Evolutionary conservation across 768 basidiomycete species (phyloP), one percentile per base, ranked within the genome.

Genomic region (Mycena sanguinolenta): DNA sequence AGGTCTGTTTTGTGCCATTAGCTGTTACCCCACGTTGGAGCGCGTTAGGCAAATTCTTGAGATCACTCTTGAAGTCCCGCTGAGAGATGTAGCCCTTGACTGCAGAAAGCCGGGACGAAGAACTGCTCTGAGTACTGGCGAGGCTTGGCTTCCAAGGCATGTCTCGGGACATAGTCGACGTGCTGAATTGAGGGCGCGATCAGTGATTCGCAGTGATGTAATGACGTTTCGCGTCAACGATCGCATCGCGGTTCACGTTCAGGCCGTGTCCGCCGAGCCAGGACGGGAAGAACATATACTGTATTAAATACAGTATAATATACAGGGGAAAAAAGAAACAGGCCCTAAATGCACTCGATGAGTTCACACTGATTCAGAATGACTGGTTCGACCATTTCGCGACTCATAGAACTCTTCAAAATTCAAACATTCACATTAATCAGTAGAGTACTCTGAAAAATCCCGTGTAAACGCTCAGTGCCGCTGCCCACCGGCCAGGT

Each of bases 21-120:
- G 14, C 70, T 46, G 32, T 77, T 72, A 61, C 73, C 65, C 23
- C 71, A 70, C 61, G 81, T 77, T 44, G 38, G 70, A 64, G 21
- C 69, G n/a, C 72, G 58, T 27, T 72, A 32, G 39, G 73, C 36
- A 80, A 68, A 63, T 77, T 73, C 52, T 78, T 73, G 5, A 53
- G 30, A 30, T 58, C 49, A 50, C 23, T 58, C 55, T 58, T 58
- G 68, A 81, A 73, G 53, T 89, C 87, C 58, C 81, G 84, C 57
- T 83, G 82, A 1, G 83, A 76, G 28, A 91, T 74, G 70, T 90
- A 90, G 12, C 85, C 84, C 76, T 86, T 89, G 71, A 91, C 71
- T 44, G 78, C 77, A 27, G 82, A 79, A 63, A 81, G 66, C 27
- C 76, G 76, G n/a, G 80, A 79, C 42, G 79, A 76, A 16, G 82